These are phyloP conservation scores for Cryphonectria nitschkei DNA, from an alignment of 2,329 filamentous ascomycete species.

Conservation along the genomic window DNA sequence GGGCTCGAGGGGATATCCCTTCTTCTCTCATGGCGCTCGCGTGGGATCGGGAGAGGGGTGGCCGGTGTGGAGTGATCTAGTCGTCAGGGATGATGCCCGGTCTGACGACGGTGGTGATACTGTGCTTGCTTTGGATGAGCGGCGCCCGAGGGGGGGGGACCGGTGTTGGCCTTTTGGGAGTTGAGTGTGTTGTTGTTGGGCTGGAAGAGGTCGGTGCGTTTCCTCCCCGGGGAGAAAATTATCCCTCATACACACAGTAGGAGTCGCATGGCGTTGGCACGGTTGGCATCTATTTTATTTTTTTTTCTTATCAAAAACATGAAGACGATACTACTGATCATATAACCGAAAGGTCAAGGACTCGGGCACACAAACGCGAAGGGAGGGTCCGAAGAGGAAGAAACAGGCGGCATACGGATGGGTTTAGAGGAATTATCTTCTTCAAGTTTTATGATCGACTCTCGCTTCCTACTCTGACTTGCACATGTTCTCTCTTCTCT, in stretches of 20 bases:
- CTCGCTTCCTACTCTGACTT: background rate
- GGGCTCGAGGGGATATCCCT: background rate
- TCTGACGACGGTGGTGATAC: background rate
- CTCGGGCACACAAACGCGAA: background rate
- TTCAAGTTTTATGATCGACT: background rate
- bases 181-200: background rate
- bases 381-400: background rate
- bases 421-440: background rate
- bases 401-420: background rate
- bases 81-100: slow-evolving; percentile 16
- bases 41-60: background rate
- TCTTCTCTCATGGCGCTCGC: background rate
- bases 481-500: background rate
- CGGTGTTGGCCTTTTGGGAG: too few relatives aligned
- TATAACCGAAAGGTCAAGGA: background rate
- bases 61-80: background rate
- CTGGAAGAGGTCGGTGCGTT: background rate
- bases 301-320: too few relatives aligned
- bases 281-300: too few relatives aligned
- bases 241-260: too few relatives aligned
- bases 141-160: too few relatives aligned
- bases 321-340: background rate
- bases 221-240: too few relatives aligned
- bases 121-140: background rate
- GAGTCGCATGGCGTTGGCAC: too few relatives aligned